These are phyloP conservation scores for Podila verticillata DNA, from an alignment of 192 early-diverging fungal species.

Conservation along the genomic window DNA sequence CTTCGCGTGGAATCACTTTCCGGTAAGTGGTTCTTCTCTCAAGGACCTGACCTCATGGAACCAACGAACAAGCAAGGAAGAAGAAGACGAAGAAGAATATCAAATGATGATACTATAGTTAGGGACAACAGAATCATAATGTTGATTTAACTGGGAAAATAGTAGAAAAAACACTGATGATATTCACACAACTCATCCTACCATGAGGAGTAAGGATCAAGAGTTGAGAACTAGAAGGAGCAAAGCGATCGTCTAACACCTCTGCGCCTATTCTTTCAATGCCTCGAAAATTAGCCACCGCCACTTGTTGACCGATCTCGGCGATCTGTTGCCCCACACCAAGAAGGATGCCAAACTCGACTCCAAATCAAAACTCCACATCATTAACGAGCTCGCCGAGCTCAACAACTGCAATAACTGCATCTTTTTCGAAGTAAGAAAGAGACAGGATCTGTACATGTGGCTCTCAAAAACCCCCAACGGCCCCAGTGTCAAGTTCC, in stretches of 20 bases:
- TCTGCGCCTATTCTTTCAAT: not conserved
- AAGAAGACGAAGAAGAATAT: not conserved
- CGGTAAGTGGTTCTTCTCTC: constrained; percentile 58
- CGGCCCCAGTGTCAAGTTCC: constrained; percentile 94
- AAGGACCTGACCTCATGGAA: too few species aligned
- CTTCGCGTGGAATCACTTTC: constrained; percentile 88
- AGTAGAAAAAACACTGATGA: constrained; percentile 10
- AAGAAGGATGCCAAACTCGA: constrained; percentile 98
- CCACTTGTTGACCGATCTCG: constrained; percentile 92
- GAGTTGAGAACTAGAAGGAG: not conserved
- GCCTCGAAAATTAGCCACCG: constrained; percentile 71
- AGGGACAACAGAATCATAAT: constrained; percentile 2
- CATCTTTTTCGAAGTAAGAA: constrained; percentile 95
- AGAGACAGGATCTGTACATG: constrained; percentile 92
- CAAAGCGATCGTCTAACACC: not conserved
- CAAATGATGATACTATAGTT: constrained; percentile 10
- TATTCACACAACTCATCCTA: not conserved
- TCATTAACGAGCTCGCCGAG: constrained; percentile 95
- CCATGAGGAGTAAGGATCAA: not conserved
- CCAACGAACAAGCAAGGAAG: too few species aligned
- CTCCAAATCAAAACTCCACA: constrained; percentile 85
- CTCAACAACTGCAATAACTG: constrained; percentile 99
- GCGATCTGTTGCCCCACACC: constrained; percentile 88
- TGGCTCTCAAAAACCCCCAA: constrained; percentile 96
- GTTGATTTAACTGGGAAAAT: constrained; percentile 16